Evolutionary conservation across 2,329 filamentous ascomycete genomes (phyloP).

Genomic region (Paecilomyces niveus): DNA sequence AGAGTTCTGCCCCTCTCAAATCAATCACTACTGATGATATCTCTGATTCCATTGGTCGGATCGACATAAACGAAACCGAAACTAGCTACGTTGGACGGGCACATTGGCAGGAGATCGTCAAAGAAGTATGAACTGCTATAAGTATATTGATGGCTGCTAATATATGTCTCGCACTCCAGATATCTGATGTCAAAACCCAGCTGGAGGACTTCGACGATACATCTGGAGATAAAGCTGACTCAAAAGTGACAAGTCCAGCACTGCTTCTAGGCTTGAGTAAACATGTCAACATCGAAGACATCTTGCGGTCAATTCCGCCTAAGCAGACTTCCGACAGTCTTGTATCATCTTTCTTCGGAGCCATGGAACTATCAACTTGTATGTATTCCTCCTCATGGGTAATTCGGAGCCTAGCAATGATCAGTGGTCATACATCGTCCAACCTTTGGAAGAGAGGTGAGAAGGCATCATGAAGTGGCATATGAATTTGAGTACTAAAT

Average conservation of each 20-base stretch:
- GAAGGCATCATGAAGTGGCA: neutral
- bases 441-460: neutral
- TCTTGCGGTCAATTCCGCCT: slow-evolving; percentile 2
- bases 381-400: neutral
- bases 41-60: slow-evolving; percentile 1
- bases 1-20: neutral
- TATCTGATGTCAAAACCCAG: slow-evolving; percentile 6
- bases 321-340: slow-evolving; percentile 3
- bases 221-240: neutral
- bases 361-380: slow-evolving; percentile 2
- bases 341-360: slow-evolving; percentile 3
- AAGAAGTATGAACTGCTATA: neutral
- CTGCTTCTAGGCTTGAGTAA: slow-evolving; percentile 3
- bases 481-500: neutral
- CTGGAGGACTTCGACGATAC: slow-evolving; percentile 1
- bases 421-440: neutral
- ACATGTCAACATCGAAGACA: slow-evolving; percentile 1
- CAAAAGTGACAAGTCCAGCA: neutral
- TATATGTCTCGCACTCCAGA: neutral
- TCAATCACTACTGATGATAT: neutral
- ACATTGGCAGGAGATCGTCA: slow-evolving; percentile 6
- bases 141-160: neutral
- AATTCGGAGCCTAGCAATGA: neutral
- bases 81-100: slow-evolving; percentile 5
- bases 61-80: slow-evolving; percentile 3